Percentiles rank a stretch among this genome's conserved stretches.
These are phyloP conservation scores for Alternaria triticina DNA, from an alignment of 2,329 filamentous ascomycete genomes.

Conservation along the genomic window DNA sequence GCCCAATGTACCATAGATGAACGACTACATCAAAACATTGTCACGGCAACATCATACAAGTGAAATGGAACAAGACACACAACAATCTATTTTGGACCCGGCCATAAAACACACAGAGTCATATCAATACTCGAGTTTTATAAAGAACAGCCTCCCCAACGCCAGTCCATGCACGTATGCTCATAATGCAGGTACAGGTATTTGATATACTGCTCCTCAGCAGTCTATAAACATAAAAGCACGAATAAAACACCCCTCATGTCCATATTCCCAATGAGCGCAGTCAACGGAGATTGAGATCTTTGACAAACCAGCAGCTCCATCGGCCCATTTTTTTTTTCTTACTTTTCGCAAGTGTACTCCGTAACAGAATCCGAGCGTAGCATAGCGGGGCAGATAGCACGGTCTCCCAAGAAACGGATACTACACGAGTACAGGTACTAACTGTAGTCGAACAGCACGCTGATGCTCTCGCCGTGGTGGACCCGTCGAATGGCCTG, in stretches of 20 bases:
- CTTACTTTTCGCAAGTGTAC: not conserved
- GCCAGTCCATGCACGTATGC: conserved; percentile 18
- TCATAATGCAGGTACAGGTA: conserved; percentile 15
- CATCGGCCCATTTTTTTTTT: not conserved
- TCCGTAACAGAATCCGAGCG: not conserved
- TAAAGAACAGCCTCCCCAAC: conserved; percentile 3
- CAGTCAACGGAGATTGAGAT: not conserved
- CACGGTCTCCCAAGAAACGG: not conserved
- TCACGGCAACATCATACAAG: not conserved
- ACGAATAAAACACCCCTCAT: not conserved
- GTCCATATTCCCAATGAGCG: not conserved
- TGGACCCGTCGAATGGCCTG: conserved; percentile 91
- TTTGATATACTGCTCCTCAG: conserved; percentile 29
- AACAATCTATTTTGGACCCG: not conserved
- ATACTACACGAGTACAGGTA: conserved; percentile 20
- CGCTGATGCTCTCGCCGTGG: conserved; percentile 96
- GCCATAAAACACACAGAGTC: not conserved
- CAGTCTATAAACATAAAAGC: conserved; percentile 14
- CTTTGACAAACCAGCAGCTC: not conserved
- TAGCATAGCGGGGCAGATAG: not conserved
- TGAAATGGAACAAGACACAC: not conserved
- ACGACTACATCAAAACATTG: not conserved
- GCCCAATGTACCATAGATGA: not conserved
- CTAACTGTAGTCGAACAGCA: conserved; percentile 85
- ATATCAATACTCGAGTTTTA: conserved; percentile 2